Base-by-base conservation (phyloP, 225 moss, liverwort and hornwort species). In the Asterella californica region DNA sequence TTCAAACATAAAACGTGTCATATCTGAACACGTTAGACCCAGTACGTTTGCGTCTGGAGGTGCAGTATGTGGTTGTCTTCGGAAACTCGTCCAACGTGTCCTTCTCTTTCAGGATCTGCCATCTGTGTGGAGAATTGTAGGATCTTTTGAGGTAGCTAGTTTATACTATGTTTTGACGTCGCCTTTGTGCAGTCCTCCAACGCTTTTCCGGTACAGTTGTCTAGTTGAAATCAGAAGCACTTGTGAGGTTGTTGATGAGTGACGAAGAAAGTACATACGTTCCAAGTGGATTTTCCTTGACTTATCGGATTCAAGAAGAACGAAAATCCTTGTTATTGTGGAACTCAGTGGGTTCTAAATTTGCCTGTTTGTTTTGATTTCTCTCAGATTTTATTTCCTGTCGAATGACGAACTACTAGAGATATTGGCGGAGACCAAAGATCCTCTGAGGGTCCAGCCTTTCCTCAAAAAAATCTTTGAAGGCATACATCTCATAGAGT, bases 391-490 rank as follows among this genome's bases (percentile, higher is more conserved):
- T 60, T 94, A 94, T 75, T 94, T 94, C 78, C 81, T 94, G 57
- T 94, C 91, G 0, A 94, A 91, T 21, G 91, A 94, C 75, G 93
- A 94, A 60, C 87, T 94, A 4, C 77, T 94, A 64, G 93, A 91
- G 71, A 91, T 94, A 76, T 82, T 94, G 21, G 86, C 89, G 2
- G 89, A 92, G 80, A 92, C 92, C 0, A 92, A 89, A 38, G 89
- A 92, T 19, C 92, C 92, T 36, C 67, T 90, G 15, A 83, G 88
- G 79, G 92, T 92, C 6, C 92, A 92, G 29, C 92, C 90, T 0
- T 92, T 92, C 61, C 69, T 92, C 18, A 92, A 92, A 37, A 92
- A 92, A 79, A 92, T 92, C 62, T 92, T 92, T 83, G 92, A 92
- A 74, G 92, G 92, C 37, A 92, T 92, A 24, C 89, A 92, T 81